phyloP scores from a whole-genome alignment of 2,329 filamentous ascomycete species.

The Beauveria asiatica region DNA sequence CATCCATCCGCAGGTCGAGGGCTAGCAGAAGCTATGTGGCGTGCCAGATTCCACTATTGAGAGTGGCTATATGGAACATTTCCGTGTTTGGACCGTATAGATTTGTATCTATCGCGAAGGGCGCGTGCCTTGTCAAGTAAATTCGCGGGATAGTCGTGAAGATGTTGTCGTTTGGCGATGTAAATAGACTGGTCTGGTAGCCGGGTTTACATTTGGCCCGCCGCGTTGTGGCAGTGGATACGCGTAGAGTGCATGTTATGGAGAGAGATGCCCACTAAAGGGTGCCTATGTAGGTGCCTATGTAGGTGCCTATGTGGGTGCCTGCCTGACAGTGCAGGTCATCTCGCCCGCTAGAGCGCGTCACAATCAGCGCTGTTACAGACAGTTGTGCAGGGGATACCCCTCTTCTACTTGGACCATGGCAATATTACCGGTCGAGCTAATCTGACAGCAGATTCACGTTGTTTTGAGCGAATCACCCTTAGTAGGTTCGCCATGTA shows the following conservation, averaged over 20 bases:
- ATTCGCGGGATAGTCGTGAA: neutral
- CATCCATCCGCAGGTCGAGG: constrained; percentile 2
- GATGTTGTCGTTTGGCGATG: constrained; percentile 4
- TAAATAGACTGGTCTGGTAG: neutral
- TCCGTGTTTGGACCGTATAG: neutral
- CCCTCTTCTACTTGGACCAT: neutral
- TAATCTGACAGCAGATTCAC: too few relatives aligned
- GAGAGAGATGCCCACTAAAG: too few relatives aligned
- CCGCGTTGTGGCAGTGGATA: constrained; percentile 2
- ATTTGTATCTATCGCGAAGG: neutral
- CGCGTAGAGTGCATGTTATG: constrained; percentile 11
- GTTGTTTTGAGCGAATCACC: too few relatives aligned
- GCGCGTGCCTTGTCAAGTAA: neutral
- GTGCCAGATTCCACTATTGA: neutral
- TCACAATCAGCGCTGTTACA: neutral
- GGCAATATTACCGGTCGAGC: neutral
- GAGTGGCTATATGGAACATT: neutral
- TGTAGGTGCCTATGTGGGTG: too few relatives aligned
- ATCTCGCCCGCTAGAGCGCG: neutral
- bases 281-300: too few relatives aligned
- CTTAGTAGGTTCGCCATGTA: too few relatives aligned
- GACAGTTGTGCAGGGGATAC: neutral
- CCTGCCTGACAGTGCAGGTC: too few relatives aligned
- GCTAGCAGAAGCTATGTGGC: neutral
- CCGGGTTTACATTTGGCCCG: neutral